Evolutionary conservation across 805 yeast species (phyloP).

Genomic region (Lipomyces sp.): DNA sequence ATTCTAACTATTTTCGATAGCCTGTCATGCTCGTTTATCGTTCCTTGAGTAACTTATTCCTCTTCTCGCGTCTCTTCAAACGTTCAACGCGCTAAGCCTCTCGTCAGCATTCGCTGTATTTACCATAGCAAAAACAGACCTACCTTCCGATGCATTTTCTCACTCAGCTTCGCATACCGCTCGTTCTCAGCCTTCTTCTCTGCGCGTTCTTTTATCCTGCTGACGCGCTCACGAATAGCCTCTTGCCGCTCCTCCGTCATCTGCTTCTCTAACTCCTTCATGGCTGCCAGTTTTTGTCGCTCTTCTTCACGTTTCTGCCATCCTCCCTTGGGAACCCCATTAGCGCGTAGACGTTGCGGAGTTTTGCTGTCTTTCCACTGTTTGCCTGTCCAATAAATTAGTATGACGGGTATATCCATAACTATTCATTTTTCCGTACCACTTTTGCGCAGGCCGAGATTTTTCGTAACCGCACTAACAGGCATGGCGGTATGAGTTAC

Average conservation of each 20-base stretch:
- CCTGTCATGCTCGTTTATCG: constrained; percentile 53
- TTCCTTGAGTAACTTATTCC: constrained; percentile 90
- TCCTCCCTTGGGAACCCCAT: constrained; percentile 59
- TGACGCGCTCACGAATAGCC: constrained; percentile 57
- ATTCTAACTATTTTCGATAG: not conserved
- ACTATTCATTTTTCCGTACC: not conserved
- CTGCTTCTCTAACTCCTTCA: constrained; percentile 70
- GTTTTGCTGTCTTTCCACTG: constrained; percentile 47
- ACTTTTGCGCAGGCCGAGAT: constrained; percentile 22
- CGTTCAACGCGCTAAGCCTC: constrained; percentile 64
- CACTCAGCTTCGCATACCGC: constrained; percentile 79
- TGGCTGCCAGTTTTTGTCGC: constrained; percentile 65
- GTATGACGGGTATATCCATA: too few species aligned
- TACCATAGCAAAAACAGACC: not conserved
- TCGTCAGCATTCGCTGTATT: not conserved
- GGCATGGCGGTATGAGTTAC: not conserved
- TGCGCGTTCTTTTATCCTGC: constrained; percentile 56
- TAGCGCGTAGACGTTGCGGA: constrained; percentile 43
- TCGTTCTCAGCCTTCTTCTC: constrained; percentile 83
- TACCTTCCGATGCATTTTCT: constrained; percentile 87
- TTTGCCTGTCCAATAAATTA: constrained; percentile 39
- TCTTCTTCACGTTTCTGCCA: constrained; percentile 74
- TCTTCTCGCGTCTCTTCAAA: constrained; percentile 86
- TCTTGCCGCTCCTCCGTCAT: constrained; percentile 73
- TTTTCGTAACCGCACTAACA: not conserved